Conservation (phyloP, 2,329 filamentous ascomycete genomes). For the Diplodia intermedia region DNA sequence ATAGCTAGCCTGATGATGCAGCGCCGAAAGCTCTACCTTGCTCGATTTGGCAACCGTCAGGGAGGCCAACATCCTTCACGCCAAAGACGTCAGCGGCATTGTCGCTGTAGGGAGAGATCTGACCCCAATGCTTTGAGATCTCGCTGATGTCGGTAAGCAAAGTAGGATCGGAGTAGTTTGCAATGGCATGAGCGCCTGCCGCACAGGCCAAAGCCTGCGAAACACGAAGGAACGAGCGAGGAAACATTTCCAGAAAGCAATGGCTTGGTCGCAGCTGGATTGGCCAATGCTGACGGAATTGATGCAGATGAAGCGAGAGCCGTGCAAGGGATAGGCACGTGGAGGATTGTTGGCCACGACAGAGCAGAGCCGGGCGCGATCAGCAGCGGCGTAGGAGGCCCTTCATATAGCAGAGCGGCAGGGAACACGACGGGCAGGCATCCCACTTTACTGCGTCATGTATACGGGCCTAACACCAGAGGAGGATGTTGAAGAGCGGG, state of each 20-base stretch:
- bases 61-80: slow-evolving; percentile 56
- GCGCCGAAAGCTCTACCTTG: slow-evolving; percentile 41
- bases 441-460: slow-evolving; percentile 25
- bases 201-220: slow-evolving; percentile 11
- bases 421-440: slow-evolving; percentile 8
- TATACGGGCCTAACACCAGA: not conserved
- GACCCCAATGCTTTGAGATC: slow-evolving; percentile 55
- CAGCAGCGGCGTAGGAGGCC: not conserved
- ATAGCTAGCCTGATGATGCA: no score
- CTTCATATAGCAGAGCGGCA: slow-evolving; percentile 14
- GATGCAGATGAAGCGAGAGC: not conserved
- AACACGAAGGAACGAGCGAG: slow-evolving; percentile 4
- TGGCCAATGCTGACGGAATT: slow-evolving; percentile 1
- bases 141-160: slow-evolving; percentile 44
- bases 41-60: slow-evolving; percentile 63
- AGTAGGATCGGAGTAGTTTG: slow-evolving; percentile 6
- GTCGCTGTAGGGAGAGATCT: slow-evolving; percentile 57
- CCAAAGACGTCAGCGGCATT: slow-evolving; percentile 57
- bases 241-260: not conserved
- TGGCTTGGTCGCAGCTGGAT: not conserved
- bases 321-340: not conserved
- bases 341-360: not conserved
- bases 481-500: not conserved
- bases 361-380: not conserved
- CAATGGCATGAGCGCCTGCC: slow-evolving; percentile 8